Conservation (phyloP, 73 alveolate genomes). For the Paramecium pentaurelia region DNA sequence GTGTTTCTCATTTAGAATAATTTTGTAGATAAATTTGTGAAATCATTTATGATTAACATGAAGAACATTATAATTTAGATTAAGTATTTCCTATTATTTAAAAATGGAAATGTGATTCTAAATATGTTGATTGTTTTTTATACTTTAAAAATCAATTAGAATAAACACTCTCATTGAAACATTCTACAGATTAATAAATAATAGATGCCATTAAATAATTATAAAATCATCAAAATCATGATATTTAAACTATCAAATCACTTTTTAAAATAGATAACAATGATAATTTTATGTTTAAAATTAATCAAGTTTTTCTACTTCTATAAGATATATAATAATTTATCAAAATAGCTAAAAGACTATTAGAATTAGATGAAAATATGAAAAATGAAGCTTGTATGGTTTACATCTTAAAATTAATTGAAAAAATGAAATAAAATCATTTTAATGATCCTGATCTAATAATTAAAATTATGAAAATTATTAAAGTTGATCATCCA, state of each 20-base stretch:
- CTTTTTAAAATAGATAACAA: constrained; percentile 34
- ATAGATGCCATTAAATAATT: background rate
- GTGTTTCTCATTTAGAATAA: constrained; percentile 39
- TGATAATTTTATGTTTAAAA: constrained; percentile 40
- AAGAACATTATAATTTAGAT: constrained; percentile 45
- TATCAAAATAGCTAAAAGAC: constrained; percentile 43
- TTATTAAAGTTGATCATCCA: constrained; percentile 46
- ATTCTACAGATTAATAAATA: constrained; percentile 46
- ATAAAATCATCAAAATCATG: background rate
- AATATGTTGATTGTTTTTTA: constrained; percentile 46
- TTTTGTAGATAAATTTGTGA: constrained; percentile 36
- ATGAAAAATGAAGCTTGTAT: constrained; percentile 57
- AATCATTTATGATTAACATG: constrained; percentile 44
- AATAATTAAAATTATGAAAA: constrained; percentile 26
- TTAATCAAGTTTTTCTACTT: constrained; percentile 26
- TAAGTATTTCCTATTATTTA: background rate
- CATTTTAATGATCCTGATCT: constrained; percentile 48
- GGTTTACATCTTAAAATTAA: constrained; percentile 32
- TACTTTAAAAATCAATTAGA: constrained; percentile 35
- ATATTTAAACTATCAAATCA: background rate
- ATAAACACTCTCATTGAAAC: background rate
- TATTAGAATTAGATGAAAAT: constrained; percentile 55
- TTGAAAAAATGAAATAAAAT: constrained; percentile 44
- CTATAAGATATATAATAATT: constrained; percentile 45
- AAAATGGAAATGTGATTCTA: constrained; percentile 38